Evolutionary conservation across 768 basidiomycete species (phyloP), one percentile per base, ranked within the genome.

Genomic region (Exsudoporus frostii): DNA sequence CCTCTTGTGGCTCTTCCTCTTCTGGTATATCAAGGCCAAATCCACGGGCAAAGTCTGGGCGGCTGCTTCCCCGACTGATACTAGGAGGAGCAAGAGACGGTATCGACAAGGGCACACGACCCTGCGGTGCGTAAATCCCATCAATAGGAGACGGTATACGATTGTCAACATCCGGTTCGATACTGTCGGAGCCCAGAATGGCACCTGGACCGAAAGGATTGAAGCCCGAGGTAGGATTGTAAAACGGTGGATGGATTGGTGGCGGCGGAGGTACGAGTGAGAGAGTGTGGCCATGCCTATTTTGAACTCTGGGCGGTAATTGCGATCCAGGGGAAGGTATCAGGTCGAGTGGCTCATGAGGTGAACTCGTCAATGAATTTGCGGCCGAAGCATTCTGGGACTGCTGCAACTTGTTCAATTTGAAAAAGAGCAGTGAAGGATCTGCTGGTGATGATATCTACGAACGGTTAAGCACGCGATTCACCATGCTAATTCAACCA

Each of bases 381-480:
- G 75, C 65, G 4, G 78, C 72, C 4, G 80, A 78, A 17, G 71
- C 71, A 48, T 67, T 71, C 60, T 89, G 87, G 0, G 85, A 79
- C 69, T 85, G 85, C 57, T 90, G 90, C 10, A 93, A 75, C 70
- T 90, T 90, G 72, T 90, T 90, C 40, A 92, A 75, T 68, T 90
- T 92, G 73, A 87, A 91, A 58, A 83, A 79, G 19, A 93, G 75
- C 22, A 93, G 70, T 19, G 88, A 86, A 27, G 91, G 90, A 65
- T 92, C 91, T 5, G 90, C 90, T 27, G 91, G 90, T n/a, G 90
- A 92, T 2, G 91, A 92, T 71, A 92, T 89, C 91, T 93, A 63
- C 22, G 34, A 52, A 27, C 50, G 41, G 19, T 22, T 53, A 37
- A 48, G 48, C 44, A 41, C 41, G 33, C 38, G 40, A 14, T 50